A percentile compares a stretch with the other conserved stretches of the same genome.
Conservation (phyloP, 75 land plant genomes). For the Chamaecyparis obtusa region DNA sequence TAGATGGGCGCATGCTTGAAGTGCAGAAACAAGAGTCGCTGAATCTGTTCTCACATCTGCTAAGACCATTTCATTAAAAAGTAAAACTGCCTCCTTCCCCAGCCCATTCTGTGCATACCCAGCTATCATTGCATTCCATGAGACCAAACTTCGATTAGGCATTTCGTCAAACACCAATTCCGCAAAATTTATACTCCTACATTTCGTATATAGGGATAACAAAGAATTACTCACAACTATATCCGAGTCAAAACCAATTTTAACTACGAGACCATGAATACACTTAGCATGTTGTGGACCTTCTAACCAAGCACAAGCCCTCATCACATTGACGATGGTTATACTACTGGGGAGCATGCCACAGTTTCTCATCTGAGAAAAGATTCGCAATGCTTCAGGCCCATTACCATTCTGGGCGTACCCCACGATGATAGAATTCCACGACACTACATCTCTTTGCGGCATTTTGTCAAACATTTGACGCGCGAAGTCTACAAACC, state of each 20-base stretch:
- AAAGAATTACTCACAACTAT: constrained; percentile 39
- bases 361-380: constrained; percentile 31
- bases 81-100: constrained; percentile 24
- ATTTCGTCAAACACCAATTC: constrained; percentile 21
- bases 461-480: constrained; percentile 45
- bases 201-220: constrained; percentile 47
- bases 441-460: constrained; percentile 34
- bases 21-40: constrained; percentile 30
- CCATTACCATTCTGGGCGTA: constrained; percentile 8
- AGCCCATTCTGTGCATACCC: constrained; percentile 37
- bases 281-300: constrained; percentile 21
- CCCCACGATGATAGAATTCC: constrained; percentile 41
- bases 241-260: constrained; percentile 26
- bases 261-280: constrained; percentile 23
- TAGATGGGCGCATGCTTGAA: constrained; percentile 40
- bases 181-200: constrained; percentile 36
- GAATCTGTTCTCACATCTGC: constrained; percentile 34
- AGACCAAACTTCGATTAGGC: constrained; percentile 25
- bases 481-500: constrained; percentile 4
- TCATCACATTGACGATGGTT: constrained; percentile 33
- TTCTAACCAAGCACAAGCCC: constrained; percentile 29
- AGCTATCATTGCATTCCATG: constrained; percentile 45
- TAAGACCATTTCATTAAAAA: constrained; percentile 27
- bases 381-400: constrained; percentile 34
- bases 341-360: constrained; percentile 38